These are phyloP conservation scores for Dioszegia hungarica DNA, from an alignment of 768 basidiomycete species.

Conservation along the genomic window DNA sequence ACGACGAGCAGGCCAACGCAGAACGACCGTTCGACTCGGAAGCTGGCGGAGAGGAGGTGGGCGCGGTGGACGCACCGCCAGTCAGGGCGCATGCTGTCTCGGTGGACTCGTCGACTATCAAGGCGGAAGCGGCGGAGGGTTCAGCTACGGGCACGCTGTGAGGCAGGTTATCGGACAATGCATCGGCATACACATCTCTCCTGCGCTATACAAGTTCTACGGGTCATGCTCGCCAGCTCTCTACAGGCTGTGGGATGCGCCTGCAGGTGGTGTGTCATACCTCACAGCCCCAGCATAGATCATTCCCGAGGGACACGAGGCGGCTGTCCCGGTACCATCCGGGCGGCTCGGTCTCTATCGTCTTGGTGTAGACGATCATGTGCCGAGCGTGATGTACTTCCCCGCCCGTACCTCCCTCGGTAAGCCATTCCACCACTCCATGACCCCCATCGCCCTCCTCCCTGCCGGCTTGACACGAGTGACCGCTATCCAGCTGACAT, in stretches of 20 bases:
- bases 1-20: not conserved
- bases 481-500: constrained; percentile 57
- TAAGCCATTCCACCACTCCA: constrained; percentile 77
- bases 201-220: not conserved
- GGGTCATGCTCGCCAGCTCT: too few relatives aligned
- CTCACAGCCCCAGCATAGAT: too few relatives aligned
- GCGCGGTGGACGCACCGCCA: constrained; percentile 2
- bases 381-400: not conserved
- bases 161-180: not conserved
- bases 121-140: not conserved
- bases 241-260: too few relatives aligned
- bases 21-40: not conserved
- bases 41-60: not conserved
- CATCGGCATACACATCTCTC: not conserved
- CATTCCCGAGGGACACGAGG: too few relatives aligned
- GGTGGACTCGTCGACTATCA: not conserved
- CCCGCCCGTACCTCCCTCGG: constrained; percentile 7
- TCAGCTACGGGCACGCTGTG: not conserved
- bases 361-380: too few relatives aligned
- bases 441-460: constrained; percentile 56
- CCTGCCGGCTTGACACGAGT: constrained; percentile 61
- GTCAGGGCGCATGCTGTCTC: not conserved
- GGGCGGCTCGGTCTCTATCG: too few relatives aligned
- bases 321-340: too few relatives aligned
- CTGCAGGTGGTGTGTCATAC: too few relatives aligned